A percentile compares a stretch with the other conserved stretches of the same genome.
Conservation (phyloP, 768 basidiomycete species). For the Gelatoporia subvermispora region DNA sequence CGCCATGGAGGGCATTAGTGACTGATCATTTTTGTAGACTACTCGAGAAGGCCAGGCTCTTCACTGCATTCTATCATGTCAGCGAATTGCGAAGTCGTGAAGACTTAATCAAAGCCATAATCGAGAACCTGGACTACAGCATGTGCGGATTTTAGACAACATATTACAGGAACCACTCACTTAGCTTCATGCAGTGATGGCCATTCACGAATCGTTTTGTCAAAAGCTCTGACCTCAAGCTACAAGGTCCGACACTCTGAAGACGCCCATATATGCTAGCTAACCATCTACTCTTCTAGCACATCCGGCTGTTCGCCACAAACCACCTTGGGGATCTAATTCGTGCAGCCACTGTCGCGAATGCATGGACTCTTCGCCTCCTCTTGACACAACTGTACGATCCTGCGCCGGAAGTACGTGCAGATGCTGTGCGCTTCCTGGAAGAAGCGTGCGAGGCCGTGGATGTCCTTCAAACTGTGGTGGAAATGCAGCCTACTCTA, state of each 20-base stretch:
- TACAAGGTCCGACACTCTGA: constrained; percentile 58
- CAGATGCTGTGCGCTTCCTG: constrained; percentile 83
- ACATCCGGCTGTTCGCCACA: constrained; percentile 85
- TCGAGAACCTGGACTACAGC: constrained; percentile 88
- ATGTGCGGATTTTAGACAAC: constrained; percentile 47
- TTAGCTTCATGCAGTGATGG: constrained; percentile 64
- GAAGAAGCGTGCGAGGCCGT: constrained; percentile 86
- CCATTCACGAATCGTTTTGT: constrained; percentile 87
- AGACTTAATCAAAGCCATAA: constrained; percentile 86
- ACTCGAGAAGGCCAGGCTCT: constrained; percentile 87
- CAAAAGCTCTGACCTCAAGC: constrained; percentile 91
- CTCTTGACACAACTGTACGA: constrained; percentile 96
- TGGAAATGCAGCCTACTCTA: constrained; percentile 91
- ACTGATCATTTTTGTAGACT: constrained; percentile 41
- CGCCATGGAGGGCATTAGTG: too few relatives aligned
- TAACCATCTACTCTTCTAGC: constrained; percentile 37
- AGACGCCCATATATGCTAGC: neutral
- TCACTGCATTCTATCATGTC: constrained; percentile 93
- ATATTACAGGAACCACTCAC: constrained; percentile 1
- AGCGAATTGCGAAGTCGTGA: constrained; percentile 88
- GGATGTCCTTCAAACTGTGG: constrained; percentile 82
- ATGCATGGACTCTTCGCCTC: constrained; percentile 85
- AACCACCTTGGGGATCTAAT: constrained; percentile 81
- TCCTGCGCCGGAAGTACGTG: constrained; percentile 83
- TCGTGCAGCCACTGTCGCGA: constrained; percentile 54